phyloP scores from a whole-genome alignment of 345 rosid genomes.

The Linum lewisii region DNA sequence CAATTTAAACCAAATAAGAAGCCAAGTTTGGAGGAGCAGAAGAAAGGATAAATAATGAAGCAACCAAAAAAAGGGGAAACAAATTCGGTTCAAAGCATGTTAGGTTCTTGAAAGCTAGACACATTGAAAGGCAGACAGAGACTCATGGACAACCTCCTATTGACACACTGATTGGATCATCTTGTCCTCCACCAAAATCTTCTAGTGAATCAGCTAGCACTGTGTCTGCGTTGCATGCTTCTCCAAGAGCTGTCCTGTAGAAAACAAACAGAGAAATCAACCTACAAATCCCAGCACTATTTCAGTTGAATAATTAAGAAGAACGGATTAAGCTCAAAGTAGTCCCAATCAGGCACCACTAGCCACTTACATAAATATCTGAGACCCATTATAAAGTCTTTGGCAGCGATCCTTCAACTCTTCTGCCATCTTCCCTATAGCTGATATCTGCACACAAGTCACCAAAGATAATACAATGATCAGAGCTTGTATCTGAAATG shows the following conservation, averaged over 20 bases:
- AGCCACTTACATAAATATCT: conserved; percentile 48
- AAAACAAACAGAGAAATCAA: conserved; percentile 8
- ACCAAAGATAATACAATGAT: background rate
- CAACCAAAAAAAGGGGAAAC: conserved; percentile 1
- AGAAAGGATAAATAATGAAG: background rate
- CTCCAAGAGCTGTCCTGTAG: conserved; percentile 62
- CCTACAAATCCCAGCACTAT: background rate
- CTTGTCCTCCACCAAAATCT: conserved; percentile 82
- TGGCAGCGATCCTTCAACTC: conserved; percentile 76
- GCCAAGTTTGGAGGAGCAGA: background rate
- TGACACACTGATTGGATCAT: conserved; percentile 73
- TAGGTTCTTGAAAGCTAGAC: background rate
- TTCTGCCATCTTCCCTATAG: conserved; percentile 48
- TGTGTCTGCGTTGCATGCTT: conserved; percentile 51
- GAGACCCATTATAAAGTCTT: conserved; percentile 50
- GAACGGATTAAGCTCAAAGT: background rate
- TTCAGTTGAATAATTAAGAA: too few relatives aligned
- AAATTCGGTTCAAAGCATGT: background rate
- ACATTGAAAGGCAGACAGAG: conserved; percentile 9
- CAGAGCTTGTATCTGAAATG: background rate
- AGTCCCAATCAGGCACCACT: background rate
- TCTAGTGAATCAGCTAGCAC: conserved; percentile 65
- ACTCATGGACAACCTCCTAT: conserved; percentile 58
- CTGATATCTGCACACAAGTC: conserved; percentile 32
- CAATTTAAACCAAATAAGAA: conserved; percentile 16